These are phyloP conservation scores for Salix arbutifolia DNA, from an alignment of 345 rosid species.

Conservation along the genomic window DNA sequence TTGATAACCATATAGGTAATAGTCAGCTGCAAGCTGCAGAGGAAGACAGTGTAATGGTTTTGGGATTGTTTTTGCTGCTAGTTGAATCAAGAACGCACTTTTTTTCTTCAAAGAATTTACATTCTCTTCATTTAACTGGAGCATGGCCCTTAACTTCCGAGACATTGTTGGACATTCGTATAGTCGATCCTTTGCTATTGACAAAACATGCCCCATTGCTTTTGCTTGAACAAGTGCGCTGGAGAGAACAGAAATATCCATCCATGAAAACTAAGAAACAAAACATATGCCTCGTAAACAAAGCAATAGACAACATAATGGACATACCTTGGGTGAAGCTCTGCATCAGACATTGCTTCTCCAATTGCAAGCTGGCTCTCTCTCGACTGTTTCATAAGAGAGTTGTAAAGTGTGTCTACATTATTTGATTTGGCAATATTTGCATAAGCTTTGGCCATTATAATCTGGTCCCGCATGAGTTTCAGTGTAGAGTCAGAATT, in stretches of 20 bases:
- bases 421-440: slow-evolving; percentile 73
- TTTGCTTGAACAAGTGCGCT: slow-evolving; percentile 88
- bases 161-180: slow-evolving; percentile 71
- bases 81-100: slow-evolving; percentile 86
- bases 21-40: slow-evolving; percentile 81
- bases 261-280: slow-evolving; percentile 15
- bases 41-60: slow-evolving; percentile 86
- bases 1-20: slow-evolving; percentile 50
- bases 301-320: slow-evolving; percentile 15
- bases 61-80: slow-evolving; percentile 95
- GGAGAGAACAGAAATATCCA: slow-evolving; percentile 19
- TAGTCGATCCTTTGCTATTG: slow-evolving; percentile 71
- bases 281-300: not conserved
- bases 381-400: slow-evolving; percentile 55
- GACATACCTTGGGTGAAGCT: slow-evolving; percentile 70
- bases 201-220: slow-evolving; percentile 83
- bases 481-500: slow-evolving; percentile 79
- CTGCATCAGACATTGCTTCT: slow-evolving; percentile 75
- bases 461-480: slow-evolving; percentile 94
- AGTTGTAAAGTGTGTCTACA: slow-evolving; percentile 46
- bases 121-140: slow-evolving; percentile 65
- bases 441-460: slow-evolving; percentile 94
- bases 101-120: slow-evolving; percentile 64
- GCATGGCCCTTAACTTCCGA: slow-evolving; percentile 78
- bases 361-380: slow-evolving; percentile 64